Conservation (phyloP, 441 rosid genomes). For the Hura crepitans region DNA sequence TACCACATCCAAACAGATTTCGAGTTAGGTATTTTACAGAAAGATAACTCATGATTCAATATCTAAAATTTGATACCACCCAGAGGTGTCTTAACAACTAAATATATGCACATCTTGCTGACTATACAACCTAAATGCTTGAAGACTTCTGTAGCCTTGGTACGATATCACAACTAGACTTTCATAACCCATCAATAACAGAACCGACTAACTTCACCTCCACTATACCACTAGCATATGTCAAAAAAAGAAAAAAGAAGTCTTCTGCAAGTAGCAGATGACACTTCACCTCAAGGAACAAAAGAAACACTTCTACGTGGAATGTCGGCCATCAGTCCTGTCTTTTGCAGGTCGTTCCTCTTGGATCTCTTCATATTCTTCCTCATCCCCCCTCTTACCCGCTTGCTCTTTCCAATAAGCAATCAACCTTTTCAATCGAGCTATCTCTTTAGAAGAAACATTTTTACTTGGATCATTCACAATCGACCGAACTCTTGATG, state of each 20-base stretch:
- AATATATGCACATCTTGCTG: conserved; percentile 15
- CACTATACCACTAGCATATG: background rate
- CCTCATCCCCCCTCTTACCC: conserved; percentile 67
- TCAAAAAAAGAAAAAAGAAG: too few species aligned
- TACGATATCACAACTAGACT: conserved; percentile 3
- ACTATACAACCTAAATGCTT: conserved; percentile 22
- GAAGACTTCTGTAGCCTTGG: background rate
- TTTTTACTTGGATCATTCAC: conserved; percentile 89
- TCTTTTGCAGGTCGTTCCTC: conserved; percentile 51
- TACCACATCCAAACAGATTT: too few species aligned
- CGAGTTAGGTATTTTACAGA: background rate
- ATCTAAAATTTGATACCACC: conserved; percentile 3
- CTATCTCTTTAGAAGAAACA: conserved; percentile 76
- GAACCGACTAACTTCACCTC: background rate
- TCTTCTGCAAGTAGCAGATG: background rate
- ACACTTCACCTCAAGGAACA: conserved; percentile 8
- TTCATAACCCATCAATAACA: background rate
- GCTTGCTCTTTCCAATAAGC: conserved; percentile 95
- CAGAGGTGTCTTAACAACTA: background rate
- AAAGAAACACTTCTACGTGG: conserved; percentile 33
- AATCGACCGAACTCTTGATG: conserved; percentile 84
- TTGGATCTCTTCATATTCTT: conserved; percentile 77
- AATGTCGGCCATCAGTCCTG: conserved; percentile 49
- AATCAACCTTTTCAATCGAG: conserved; percentile 75
- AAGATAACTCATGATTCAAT: background rate